Base-by-base conservation (phyloP, 179 eudicot species). In the Vitellaria paradoxa region DNA sequence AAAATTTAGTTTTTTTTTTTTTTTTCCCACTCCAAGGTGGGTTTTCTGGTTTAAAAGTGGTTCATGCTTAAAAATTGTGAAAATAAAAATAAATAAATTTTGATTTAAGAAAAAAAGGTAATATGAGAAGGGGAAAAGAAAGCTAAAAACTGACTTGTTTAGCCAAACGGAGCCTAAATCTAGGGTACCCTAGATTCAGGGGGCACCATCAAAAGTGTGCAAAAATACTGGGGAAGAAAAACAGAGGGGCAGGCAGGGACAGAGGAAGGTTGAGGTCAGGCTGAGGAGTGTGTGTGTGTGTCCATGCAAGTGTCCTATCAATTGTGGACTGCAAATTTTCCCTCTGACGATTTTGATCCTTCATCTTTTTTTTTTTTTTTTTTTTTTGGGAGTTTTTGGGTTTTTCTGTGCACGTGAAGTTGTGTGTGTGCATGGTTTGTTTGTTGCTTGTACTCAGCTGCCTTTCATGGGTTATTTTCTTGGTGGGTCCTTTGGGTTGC, bases 381-480 rank as follows among this genome's bases (percentile, higher is more conserved):
- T 12, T 30, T 0, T 30, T 30, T n/a, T n/a, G n/a, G n/a, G n/a
- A n/a, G 37, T 24, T 26, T 49, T 64, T 13, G 14, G 74, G 46
- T 71, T 57, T 15, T 30, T 53, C 75, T 30, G 9, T 37, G 75
- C 75, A 56, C 75, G 52, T 72, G 75, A 72, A 72, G 50, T 26
- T 30, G 59, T 14, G 61, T 30, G 37, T 6, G 46, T 14, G 61
- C 30, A 15, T 68, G n/a, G 42, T 50, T 70, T 30, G 37, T 30
- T 50, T 70, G 75, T n/a, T 56, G 65, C 75, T 57, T 56, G 75
- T 14, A 24, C 42, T 50, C 45, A 24, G 74, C 74, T 50, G 61
- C 57, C 26, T 56, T 56, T 56, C 75, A 71, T 71, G 75, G 64
- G 42, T 70, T 70, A 23, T 52, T 52, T 52, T 52, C 62, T 13